Evolutionary conservation across 129 eudicot species (phyloP), one percentile per base, ranked within the genome.

Genomic region (Tanacetum coccineum): DNA sequence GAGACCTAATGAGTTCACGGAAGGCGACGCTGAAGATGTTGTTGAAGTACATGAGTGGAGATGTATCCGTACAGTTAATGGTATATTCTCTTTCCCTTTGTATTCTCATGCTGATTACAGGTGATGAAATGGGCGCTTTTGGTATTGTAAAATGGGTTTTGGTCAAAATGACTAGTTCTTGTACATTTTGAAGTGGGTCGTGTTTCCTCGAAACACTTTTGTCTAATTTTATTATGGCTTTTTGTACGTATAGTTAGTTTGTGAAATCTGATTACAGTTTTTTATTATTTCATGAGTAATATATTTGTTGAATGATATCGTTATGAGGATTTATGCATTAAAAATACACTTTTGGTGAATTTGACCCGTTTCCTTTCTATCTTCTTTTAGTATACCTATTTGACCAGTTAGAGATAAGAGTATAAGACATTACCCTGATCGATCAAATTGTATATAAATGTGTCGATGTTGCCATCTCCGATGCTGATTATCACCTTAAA

Each of bases 21-120:
- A 84, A 62, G 87, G 76, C 68, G 96, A 91, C 67, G 91, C 85
- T 65, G 83, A 83, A 4, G 94, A 93, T 93, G 98, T 61, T 59
- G 77, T 93, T 44, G 96, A 93, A 76, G 95, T 83, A 56, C 89
- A 88, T 72, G 88, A 82, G 45, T 93, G 98, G 98, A 93, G 75
- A 79, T 93, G 98, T 76, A 86, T 88, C 17, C 86, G 92, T 25
- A 88, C 92, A 47, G 39, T 86, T 66, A 84, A 79, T 67, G 98
- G 98, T 93, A 67, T 47, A 59, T 44, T 53, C 46, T 63, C 17
- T 65, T 76, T 36, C 18, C 40, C 32, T 60, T 56, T 52, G 36
- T 61, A 40, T 50, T 40, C 15, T 30, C 50, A n/a, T n/a, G 28
- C 45, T 60, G 2, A 49, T 53, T 62, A 8, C 19, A 36, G 20